Base-by-base conservation (phyloP, 2,329 filamentous ascomycete species). In the Aspergillus proliferans region DNA sequence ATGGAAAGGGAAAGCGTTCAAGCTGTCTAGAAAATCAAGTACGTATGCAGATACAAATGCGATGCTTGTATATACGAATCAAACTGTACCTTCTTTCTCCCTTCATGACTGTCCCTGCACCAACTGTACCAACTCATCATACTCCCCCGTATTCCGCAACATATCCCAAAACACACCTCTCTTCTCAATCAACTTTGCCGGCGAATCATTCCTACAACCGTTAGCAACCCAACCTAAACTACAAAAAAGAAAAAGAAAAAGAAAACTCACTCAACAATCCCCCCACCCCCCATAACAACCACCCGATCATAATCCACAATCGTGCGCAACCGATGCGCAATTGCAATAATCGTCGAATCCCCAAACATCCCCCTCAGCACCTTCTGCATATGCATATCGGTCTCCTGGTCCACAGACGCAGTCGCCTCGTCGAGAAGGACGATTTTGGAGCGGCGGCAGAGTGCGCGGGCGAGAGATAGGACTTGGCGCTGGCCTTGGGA, bases 391-490 rank as follows among this genome's bases (percentile, higher is more conserved):
- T 73, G 71, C 18, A 72, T 71, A 0, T 82, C 82, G 1, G 82
- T 85, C 48, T 71, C 73, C 43, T 76, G 74, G 49, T 85, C 82
- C 45, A 85, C 83, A 0, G 77, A 81, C 2, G 82, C 81, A 3
- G 82, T 85, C 2, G 82, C 82, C 61, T 85, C 82, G 51, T 85
- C 82, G 22, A 85, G 77, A 12, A 85, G 76, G 18, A 85, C 71
- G 43, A 62, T 53, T 2, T 81, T 80, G 43, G 79, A 82, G 4
- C 77, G 71, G 1, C 82, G 69, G n/a, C 84, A 68, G 0, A 85
- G 77, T 0, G 82, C 82, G 4, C 82, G 70, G 0, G 77, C 79
- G 12, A 85, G 78, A 6, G 80, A 80, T 1, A 85, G 74, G 4
- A 85, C 75, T 58, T 85, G 82, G 3, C 82, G 72, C 60, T 85